Percentiles rank a stretch among this genome's conserved stretches.
Evolutionary conservation across 225 moss, liverwort and hornwort species (phyloP).

Genomic region (Sphagnum tenellum): DNA sequence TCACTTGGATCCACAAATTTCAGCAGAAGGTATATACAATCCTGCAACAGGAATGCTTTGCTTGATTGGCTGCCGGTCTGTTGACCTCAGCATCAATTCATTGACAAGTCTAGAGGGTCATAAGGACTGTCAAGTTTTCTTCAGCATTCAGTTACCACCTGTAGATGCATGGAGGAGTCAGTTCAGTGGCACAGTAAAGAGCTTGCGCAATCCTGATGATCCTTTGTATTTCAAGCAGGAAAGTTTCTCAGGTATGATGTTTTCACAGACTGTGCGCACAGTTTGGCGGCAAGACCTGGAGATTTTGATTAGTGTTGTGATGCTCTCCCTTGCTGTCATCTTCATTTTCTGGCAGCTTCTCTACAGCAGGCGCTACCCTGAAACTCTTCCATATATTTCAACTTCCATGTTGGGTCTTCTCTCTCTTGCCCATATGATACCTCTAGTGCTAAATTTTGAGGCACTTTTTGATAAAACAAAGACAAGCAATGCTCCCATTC

Average conservation of each 20-base stretch:
- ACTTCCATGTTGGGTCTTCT: constrained; percentile 53
- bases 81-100: constrained; percentile 6
- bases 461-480: constrained; percentile 46
- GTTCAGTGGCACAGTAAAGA: constrained; percentile 36
- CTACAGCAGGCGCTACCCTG: constrained; percentile 45
- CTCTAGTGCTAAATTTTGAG: constrained; percentile 52
- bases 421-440: constrained; percentile 49
- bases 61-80: constrained; percentile 31
- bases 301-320: constrained; percentile 43
- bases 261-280: constrained; percentile 12
- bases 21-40: constrained; percentile 41
- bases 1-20: constrained; percentile 4
- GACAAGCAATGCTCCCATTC: constrained; percentile 6
- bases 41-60: constrained; percentile 28
- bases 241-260: constrained; percentile 29
- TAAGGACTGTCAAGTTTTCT: constrained; percentile 30
- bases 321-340: constrained; percentile 43
- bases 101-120: constrained; percentile 8
- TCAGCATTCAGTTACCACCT: constrained; percentile 38
- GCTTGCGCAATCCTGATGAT: constrained; percentile 24
- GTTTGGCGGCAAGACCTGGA: constrained; percentile 48
- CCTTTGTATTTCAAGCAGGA: constrained; percentile 25
- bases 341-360: constrained; percentile 37
- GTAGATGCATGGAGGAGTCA: constrained; percentile 5
- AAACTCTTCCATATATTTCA: constrained; percentile 46